Conservation (phyloP, 2,329 filamentous ascomycete genomes). For the Stemphylium vesicarium region DNA sequence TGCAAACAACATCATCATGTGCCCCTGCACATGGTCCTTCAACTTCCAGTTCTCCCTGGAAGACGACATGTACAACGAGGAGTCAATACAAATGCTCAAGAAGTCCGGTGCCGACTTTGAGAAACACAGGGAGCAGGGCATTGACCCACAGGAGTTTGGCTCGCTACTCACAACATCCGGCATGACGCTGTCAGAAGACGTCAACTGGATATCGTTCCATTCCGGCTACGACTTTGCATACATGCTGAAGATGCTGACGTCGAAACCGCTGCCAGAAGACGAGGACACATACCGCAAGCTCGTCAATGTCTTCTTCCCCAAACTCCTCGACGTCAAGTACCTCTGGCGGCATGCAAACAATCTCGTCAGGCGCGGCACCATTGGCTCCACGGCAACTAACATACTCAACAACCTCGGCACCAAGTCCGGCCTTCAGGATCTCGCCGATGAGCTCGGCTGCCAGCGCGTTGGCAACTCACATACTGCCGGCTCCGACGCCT, state of each 20-base stretch:
- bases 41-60: slow-evolving; percentile 97
- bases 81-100: slow-evolving; percentile 88
- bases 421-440: slow-evolving; percentile 90
- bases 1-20: slow-evolving; percentile 62
- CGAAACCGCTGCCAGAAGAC: slow-evolving; percentile 82
- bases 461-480: slow-evolving; percentile 87
- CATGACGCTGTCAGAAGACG: slow-evolving; percentile 82
- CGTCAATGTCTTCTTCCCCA: slow-evolving; percentile 91
- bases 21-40: slow-evolving; percentile 97
- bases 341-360: slow-evolving; percentile 86
- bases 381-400: slow-evolving; percentile 62
- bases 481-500: slow-evolving; percentile 90
- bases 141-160: slow-evolving; percentile 88
- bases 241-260: slow-evolving; percentile 89
- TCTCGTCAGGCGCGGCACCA: slow-evolving; percentile 61
- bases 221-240: slow-evolving; percentile 99
- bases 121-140: slow-evolving; percentile 83
- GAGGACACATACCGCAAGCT: slow-evolving; percentile 88
- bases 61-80: slow-evolving; percentile 96
- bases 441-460: slow-evolving; percentile 90
- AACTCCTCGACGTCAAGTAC: slow-evolving; percentile 95
- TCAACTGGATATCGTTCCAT: slow-evolving; percentile 97
- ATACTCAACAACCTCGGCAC: slow-evolving; percentile 85
- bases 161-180: slow-evolving; percentile 90
- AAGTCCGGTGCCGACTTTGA: slow-evolving; percentile 93